phyloP scores from a whole-genome alignment of 345 rosid genomes.

The Aquilaria sinensis region DNA sequence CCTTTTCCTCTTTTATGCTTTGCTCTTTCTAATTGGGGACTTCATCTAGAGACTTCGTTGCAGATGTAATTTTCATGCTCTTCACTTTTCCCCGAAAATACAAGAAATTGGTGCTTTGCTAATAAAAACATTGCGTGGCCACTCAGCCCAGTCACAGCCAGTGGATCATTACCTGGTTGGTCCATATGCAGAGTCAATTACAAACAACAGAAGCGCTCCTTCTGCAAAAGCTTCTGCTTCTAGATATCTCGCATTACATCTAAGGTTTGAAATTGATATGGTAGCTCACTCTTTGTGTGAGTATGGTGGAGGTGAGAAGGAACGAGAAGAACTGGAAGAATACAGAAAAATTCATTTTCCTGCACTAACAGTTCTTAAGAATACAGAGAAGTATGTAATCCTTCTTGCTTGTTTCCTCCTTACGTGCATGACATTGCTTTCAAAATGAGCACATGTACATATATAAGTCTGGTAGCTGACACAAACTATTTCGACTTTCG shows the following conservation, averaged over 20 bases:
- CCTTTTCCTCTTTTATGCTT: constrained; percentile 4
- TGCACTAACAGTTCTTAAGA: constrained; percentile 51
- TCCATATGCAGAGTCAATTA: constrained; percentile 43
- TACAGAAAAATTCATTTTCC: constrained; percentile 89
- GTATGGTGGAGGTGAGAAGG: constrained; percentile 86
- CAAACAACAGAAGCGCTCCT: constrained; percentile 29
- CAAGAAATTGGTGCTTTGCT: constrained; percentile 83
- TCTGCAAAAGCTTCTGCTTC: constrained; percentile 53
- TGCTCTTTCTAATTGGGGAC: constrained; percentile 32
- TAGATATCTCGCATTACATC: constrained; percentile 74
- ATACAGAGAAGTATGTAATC: constrained; percentile 44
- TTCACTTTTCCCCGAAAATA: constrained; percentile 70
- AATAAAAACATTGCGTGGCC: constrained; percentile 58
- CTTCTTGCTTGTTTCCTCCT: not conserved
- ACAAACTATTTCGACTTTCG: no score
- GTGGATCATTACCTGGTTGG: constrained; percentile 77
- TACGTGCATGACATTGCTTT: not conserved
- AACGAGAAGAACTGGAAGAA: constrained; percentile 65
- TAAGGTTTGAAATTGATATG: constrained; percentile 96
- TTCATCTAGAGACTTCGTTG: constrained; percentile 90
- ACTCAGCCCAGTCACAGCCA: constrained; percentile 42
- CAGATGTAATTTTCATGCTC: constrained; percentile 93
- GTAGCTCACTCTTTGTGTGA: constrained; percentile 96
- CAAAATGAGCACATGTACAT: no score
- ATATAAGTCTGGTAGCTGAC: no score